Percentiles rank a stretch among this genome's conserved stretches.
Conservation (phyloP, 805 yeast genomes). For the Schwanniomyces polymorphus region DNA sequence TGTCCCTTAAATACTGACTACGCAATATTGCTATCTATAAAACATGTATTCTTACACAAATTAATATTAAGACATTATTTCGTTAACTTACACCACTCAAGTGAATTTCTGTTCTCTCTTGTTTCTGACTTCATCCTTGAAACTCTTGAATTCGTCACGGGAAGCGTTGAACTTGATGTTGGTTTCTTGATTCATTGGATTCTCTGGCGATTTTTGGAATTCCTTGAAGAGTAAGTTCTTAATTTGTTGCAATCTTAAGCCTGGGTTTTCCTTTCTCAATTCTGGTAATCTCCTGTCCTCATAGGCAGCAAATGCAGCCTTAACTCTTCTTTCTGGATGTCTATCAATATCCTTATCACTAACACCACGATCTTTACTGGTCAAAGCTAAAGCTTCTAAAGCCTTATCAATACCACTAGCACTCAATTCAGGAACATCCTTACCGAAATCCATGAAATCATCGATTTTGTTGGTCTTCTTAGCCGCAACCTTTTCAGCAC, state of each 20-base stretch:
- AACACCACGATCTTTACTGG: conserved; percentile 57
- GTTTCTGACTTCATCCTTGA: conserved; percentile 49
- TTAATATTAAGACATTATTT: not conserved
- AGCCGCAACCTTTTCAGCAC: conserved; percentile 66
- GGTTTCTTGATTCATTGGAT: conserved; percentile 81
- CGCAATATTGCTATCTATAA: not conserved
- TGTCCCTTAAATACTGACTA: not conserved
- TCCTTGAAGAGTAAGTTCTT: conserved; percentile 76
- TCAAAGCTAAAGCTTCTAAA: conserved; percentile 71
- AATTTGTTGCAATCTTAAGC: conserved; percentile 74
- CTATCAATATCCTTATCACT: conserved; percentile 67
- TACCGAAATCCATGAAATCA: conserved; percentile 59
- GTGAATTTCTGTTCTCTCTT: conserved; percentile 46
- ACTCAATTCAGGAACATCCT: conserved; percentile 50
- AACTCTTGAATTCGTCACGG: conserved; percentile 45
- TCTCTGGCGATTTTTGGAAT: conserved; percentile 76
- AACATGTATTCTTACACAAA: not conserved
- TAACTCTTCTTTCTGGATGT: conserved; percentile 87
- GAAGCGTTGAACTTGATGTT: conserved; percentile 63
- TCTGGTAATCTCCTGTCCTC: conserved; percentile 75
- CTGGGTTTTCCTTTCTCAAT: conserved; percentile 72
- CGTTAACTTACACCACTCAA: conserved; percentile 3
- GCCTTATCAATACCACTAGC: conserved; percentile 81
- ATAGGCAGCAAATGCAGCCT: conserved; percentile 72
- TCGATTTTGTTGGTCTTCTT: conserved; percentile 63